phyloP scores from a whole-genome alignment of 139 green algal species.

The Coelastrella sp. region DNA sequence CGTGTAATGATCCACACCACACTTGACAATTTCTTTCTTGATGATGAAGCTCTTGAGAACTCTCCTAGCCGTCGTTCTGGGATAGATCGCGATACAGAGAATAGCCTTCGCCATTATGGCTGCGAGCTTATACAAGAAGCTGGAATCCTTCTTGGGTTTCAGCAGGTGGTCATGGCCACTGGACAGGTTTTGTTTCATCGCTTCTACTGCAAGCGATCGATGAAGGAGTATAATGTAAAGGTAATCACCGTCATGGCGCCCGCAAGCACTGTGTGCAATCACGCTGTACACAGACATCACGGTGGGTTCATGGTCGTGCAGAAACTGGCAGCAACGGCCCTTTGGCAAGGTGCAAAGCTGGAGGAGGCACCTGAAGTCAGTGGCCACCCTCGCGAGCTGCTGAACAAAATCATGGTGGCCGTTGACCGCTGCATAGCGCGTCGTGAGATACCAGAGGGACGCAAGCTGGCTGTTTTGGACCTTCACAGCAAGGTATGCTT shows the following conservation, averaged over 20 bases:
- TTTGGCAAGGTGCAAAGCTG: conserved; percentile 92
- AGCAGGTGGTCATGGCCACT: conserved; percentile 89
- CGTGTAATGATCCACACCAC: conserved; percentile 69
- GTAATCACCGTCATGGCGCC: conserved; percentile 52
- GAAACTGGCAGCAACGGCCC: conserved; percentile 74
- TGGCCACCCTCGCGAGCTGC: conserved; percentile 44
- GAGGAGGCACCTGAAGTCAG: conserved; percentile 80
- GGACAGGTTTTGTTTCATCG: conserved; percentile 94
- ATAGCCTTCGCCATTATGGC: conserved; percentile 80
- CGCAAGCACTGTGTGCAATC: too few relatives aligned
- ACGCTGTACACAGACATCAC: too few relatives aligned
- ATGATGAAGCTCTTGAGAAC: conserved; percentile 77
- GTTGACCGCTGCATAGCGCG: conserved; percentile 82
- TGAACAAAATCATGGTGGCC: conserved; percentile 79
- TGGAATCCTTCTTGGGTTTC: conserved; percentile 78
- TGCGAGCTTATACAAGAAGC: conserved; percentile 84
- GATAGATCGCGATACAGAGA: conserved; percentile 83
- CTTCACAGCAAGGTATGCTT: conserved; percentile 66
- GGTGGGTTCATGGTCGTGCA: conserved; percentile 48
- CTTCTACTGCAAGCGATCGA: conserved; percentile 95
- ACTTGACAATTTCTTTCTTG: conserved; percentile 94
- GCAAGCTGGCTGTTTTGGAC: conserved; percentile 71
- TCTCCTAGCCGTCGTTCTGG: conserved; percentile 80
- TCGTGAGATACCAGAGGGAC: conserved; percentile 54
- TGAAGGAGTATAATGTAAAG: conserved; percentile 88